Conservation (phyloP, 371 early-diverging fungal genomes). For the Mucor plumbeus region DNA sequence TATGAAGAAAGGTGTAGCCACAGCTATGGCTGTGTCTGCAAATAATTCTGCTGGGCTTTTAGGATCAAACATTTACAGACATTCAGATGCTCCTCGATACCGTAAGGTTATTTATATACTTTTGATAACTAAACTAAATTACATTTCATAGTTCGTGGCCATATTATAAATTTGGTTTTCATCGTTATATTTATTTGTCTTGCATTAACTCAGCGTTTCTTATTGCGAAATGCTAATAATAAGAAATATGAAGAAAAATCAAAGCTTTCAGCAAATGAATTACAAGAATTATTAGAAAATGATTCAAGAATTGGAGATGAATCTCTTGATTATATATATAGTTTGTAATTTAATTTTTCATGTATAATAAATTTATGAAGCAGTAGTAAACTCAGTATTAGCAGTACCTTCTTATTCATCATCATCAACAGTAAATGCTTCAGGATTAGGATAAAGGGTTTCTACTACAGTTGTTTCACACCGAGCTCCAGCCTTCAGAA, state of each 20-base stretch:
- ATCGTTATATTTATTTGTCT: conserved; percentile 38
- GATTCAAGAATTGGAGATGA: conserved; percentile 37
- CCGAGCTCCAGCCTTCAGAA: too few relatives aligned
- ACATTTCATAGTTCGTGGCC: conserved; percentile 40
- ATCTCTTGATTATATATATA: conserved; percentile 35
- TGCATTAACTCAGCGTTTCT: conserved; percentile 32
- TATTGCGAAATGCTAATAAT: conserved; percentile 33
- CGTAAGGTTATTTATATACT: conserved; percentile 22
- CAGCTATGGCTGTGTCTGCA: conserved; percentile 56
- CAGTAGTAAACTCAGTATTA: neutral
- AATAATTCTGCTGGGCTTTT: conserved; percentile 54
- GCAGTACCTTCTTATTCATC: too few relatives aligned
- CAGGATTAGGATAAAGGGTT: too few relatives aligned
- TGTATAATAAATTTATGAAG: too few relatives aligned
- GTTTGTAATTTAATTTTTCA: conserved; percentile 20
- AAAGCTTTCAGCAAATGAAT: conserved; percentile 17
- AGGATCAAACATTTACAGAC: conserved; percentile 53
- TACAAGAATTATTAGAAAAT: conserved; percentile 4
- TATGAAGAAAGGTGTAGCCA: conserved; percentile 54
- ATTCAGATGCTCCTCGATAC: conserved; percentile 51
- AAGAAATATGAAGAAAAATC: conserved; percentile 9
- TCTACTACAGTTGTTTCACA: too few relatives aligned
- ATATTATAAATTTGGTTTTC: conserved; percentile 38
- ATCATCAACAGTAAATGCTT: too few relatives aligned
- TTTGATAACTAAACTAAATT: neutral